A percentile compares a stretch with the other conserved stretches of the same genome.
Conservation (phyloP, 352 stramenopile species). For the Blastocystis sp. region DNA sequence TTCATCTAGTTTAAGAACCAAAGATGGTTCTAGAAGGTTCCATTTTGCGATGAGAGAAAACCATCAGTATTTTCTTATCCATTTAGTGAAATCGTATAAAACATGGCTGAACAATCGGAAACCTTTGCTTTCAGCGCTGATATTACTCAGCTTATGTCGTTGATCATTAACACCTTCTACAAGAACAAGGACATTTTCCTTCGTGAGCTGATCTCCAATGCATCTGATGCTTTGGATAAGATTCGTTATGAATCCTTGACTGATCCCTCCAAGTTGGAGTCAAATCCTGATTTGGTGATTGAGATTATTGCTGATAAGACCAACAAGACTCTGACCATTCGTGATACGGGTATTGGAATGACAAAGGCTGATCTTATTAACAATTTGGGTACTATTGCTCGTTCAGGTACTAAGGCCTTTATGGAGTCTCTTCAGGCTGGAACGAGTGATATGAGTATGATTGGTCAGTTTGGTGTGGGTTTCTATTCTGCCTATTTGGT, state of each 20-base stretch:
- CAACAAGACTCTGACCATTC: constrained; percentile 95
- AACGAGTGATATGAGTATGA: constrained; percentile 93
- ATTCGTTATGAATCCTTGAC: constrained; percentile 92
- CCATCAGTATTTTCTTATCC: constrained; percentile 21
- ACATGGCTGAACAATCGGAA: constrained; percentile 78
- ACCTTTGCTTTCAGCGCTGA: constrained; percentile 98
- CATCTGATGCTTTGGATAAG: no score
- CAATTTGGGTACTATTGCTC: constrained; percentile 98
- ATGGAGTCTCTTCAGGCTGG: constrained; percentile 94
- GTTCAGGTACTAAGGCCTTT: constrained; percentile 99
- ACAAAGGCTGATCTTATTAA: constrained; percentile 98
- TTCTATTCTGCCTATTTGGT: constrained; percentile 99
- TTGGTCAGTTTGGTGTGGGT: constrained; percentile 98
- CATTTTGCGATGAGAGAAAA: neutral
- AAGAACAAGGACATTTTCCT: constrained; percentile 99
- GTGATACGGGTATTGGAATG: no score
- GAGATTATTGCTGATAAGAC: constrained; percentile 97
- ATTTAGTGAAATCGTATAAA: constrained; percentile 51
- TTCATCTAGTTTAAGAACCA: no score
- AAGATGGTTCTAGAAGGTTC: neutral
- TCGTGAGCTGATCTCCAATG: constrained; percentile 84
- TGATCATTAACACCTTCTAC: constrained; percentile 96
- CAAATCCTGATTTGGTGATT: constrained; percentile 94
- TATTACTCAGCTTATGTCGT: constrained; percentile 97
- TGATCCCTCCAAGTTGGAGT: constrained; percentile 85